Percentiles rank a stretch among this genome's conserved stretches.
phyloP scores from a whole-genome alignment of 805 yeast genomes.

The Ogataea ramenticola region DNA sequence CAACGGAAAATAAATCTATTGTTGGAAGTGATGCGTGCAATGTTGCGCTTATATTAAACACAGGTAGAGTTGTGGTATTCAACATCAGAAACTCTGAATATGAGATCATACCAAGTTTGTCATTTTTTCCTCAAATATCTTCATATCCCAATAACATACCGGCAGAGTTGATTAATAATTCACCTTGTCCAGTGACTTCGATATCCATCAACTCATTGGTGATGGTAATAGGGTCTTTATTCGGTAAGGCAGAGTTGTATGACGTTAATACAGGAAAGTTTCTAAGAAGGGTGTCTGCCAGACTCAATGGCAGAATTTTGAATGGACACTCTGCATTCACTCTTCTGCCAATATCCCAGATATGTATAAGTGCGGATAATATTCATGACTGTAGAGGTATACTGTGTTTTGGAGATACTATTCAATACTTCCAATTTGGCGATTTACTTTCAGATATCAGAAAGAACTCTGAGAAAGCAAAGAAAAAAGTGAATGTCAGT shows the following conservation, averaged over 20 bases:
- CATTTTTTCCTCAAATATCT: slow-evolving; percentile 12
- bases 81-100: slow-evolving; percentile 29
- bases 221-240: slow-evolving; percentile 32
- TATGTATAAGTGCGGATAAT: slow-evolving; percentile 5
- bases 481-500: slow-evolving; percentile 14
- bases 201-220: slow-evolving; percentile 22
- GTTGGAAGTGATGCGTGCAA: slow-evolving; percentile 25
- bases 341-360: slow-evolving; percentile 2
- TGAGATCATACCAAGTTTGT: slow-evolving; percentile 10
- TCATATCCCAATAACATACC: not conserved
- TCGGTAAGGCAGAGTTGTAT: slow-evolving; percentile 35
- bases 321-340: not conserved
- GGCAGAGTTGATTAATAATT: not conserved
- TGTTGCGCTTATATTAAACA: slow-evolving; percentile 27
- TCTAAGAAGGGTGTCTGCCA: slow-evolving; percentile 23
- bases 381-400: slow-evolving; percentile 36
- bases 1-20: slow-evolving; percentile 2
- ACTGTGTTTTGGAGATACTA: slow-evolving; percentile 31
- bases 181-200: slow-evolving; percentile 12
- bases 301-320: slow-evolving; percentile 1
- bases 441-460: slow-evolving; percentile 19
- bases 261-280: slow-evolving; percentile 36
- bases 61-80: slow-evolving; percentile 34
- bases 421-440: slow-evolving; percentile 43
- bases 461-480: slow-evolving; percentile 4